phyloP scores from a whole-genome alignment of 257 asterid species.

The Nicotiana undulata region DNA sequence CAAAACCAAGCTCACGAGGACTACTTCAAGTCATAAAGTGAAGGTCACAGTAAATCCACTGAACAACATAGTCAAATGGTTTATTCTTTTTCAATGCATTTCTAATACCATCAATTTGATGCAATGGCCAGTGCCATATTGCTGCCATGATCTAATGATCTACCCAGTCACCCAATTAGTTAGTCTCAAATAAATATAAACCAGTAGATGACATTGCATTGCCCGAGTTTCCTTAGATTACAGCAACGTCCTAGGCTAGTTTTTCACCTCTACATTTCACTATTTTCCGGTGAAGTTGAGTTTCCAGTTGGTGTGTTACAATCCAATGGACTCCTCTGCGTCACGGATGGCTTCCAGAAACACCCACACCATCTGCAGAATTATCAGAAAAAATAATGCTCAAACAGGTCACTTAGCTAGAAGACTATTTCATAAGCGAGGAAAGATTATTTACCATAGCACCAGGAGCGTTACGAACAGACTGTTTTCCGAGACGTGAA shows the following conservation, averaged over 20 bases:
- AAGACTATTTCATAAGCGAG: neutral
- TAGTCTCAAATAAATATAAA: neutral
- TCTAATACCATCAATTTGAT: too few species aligned
- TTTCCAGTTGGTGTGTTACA: neutral
- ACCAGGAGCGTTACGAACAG: neutral
- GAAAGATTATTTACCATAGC: neutral
- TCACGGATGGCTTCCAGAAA: neutral
- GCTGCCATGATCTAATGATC: neutral
- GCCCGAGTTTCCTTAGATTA: neutral
- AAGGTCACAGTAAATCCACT: too few species aligned
- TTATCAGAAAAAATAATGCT: neutral
- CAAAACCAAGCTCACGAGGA: too few species aligned
- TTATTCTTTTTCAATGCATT: too few species aligned
- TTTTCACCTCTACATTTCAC: neutral
- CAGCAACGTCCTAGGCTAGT: neutral
- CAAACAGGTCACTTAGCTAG: neutral
- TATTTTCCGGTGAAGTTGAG: neutral
- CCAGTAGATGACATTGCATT: neutral
- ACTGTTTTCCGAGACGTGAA: neutral
- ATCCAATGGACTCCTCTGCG: neutral
- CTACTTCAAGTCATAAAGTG: too few species aligned
- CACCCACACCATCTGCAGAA: neutral
- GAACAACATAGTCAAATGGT: too few species aligned
- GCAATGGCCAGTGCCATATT: too few species aligned
- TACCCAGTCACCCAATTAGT: neutral